These are phyloP conservation scores for Dothidotthia symphoricarpi DNA, from an alignment of 2,329 filamentous ascomycete genomes.

Conservation along the genomic window DNA sequence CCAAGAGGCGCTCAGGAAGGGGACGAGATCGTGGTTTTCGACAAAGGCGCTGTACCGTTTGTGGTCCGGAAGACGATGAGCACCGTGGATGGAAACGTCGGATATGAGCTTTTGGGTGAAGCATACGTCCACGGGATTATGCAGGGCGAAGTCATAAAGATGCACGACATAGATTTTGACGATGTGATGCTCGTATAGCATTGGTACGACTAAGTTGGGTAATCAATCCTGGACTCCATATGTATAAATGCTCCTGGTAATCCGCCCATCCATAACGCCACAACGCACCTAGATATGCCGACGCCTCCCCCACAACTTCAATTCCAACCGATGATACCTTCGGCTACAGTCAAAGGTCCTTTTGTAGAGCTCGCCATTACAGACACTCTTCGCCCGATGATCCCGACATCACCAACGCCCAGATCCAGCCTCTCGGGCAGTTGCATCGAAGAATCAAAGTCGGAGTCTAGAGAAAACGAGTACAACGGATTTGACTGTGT, in stretches of 20 bases:
- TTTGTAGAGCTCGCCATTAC: constrained; percentile 26
- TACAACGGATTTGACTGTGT: constrained; percentile 19
- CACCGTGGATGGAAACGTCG: neutral
- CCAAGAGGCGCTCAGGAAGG: constrained; percentile 15
- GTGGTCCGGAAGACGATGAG: constrained; percentile 7
- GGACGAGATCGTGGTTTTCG: constrained; percentile 20
- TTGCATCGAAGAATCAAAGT: constrained; percentile 7
- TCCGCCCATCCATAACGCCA: neutral
- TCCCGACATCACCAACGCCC: constrained; percentile 32
- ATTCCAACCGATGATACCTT: constrained; percentile 40
- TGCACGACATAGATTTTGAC: constrained; percentile 5
- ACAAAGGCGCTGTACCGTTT: constrained; percentile 21
- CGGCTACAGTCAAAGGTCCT: constrained; percentile 24
- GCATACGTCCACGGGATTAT: constrained; percentile 26
- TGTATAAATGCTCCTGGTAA: too few species aligned
- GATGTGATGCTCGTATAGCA: constrained; percentile 14
- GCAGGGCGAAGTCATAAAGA: constrained; percentile 17
- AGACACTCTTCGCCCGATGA: constrained; percentile 36
- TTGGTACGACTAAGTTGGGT: too few species aligned
- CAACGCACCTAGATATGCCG: too few species aligned
- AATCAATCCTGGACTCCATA: too few species aligned
- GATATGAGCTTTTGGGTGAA: constrained; percentile 21
- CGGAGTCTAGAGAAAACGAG: constrained; percentile 22
- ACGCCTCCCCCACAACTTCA: too few species aligned
- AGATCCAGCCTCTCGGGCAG: constrained; percentile 27